These are phyloP conservation scores for Euptelea pleiosperma DNA, from an alignment of 164 flowering plant genomes.

Conservation along the genomic window DNA sequence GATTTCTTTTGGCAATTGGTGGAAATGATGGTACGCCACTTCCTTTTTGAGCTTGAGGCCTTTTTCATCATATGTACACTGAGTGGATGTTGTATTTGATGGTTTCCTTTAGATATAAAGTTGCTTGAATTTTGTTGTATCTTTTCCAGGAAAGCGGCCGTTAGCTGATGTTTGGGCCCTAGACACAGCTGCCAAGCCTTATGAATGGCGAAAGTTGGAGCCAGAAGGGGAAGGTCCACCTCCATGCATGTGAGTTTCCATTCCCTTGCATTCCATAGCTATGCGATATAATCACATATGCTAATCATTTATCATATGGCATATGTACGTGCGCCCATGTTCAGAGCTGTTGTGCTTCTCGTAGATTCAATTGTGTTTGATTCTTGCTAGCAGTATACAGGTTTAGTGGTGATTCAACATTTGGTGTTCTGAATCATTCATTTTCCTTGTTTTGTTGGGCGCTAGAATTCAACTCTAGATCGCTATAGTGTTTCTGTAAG, in stretches of 20 bases:
- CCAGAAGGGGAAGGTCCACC: constrained; percentile 99
- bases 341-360: too few species aligned
- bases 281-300: too few species aligned
- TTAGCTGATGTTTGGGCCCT: constrained; percentile 99
- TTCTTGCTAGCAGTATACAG: too few species aligned
- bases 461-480: too few species aligned
- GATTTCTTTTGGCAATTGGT: constrained; percentile 97
- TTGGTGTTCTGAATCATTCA: too few species aligned
- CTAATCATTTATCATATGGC: too few species aligned
- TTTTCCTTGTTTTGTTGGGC: too few species aligned
- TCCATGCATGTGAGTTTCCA: constrained; percentile 82
- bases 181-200: constrained; percentile 99
- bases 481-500: too few species aligned
- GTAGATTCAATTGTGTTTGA: too few species aligned
- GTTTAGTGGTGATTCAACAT: too few species aligned
- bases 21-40: constrained; percentile 86
- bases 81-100: background rate
- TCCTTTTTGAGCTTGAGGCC: background rate
- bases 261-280: background rate
- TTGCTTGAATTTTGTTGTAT: constrained; percentile 17
- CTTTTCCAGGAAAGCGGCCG: constrained; percentile 76
- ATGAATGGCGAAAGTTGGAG: constrained; percentile 98
- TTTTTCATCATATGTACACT: background rate
- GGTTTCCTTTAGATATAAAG: constrained; percentile 8
- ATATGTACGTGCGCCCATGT: too few species aligned